Evolutionary conservation across 225 moss, liverwort and hornwort species (phyloP).

Genomic region (Marchantia paleacea): DNA sequence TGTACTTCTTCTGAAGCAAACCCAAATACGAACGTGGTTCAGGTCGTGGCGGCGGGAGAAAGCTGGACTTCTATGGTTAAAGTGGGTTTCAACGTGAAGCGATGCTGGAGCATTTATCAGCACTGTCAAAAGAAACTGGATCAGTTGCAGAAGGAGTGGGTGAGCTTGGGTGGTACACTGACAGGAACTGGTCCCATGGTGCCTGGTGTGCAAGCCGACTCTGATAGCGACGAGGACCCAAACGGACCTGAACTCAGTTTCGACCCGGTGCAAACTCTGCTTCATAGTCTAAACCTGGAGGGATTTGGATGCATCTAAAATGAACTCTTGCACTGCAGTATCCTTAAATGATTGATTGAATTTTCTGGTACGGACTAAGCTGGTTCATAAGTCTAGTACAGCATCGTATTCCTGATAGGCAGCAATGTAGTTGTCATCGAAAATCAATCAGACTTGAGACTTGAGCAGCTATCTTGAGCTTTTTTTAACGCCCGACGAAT

Average conservation of each 20-base stretch:
- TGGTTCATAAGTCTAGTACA: too few relatives aligned
- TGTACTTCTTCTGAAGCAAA: neutral
- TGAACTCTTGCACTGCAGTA: too few relatives aligned
- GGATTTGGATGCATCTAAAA: too few relatives aligned
- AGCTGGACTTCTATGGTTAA: slow-evolving; percentile 85
- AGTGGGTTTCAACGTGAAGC: slow-evolving; percentile 73
- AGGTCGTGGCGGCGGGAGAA: slow-evolving; percentile 79
- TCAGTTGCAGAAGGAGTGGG: slow-evolving; percentile 81
- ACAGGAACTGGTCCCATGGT: slow-evolving; percentile 55
- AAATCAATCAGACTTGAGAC: neutral
- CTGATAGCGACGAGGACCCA: slow-evolving; percentile 65
- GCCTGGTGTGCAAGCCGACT: slow-evolving; percentile 46
- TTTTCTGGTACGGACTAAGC: too few relatives aligned
- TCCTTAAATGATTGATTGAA: too few relatives aligned
- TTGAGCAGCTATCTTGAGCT: neutral
- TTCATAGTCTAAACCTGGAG: too few relatives aligned
- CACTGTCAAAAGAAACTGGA: slow-evolving; percentile 77
- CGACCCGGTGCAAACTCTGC: neutral
- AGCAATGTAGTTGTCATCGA: too few relatives aligned
- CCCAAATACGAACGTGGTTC: slow-evolving; percentile 3
- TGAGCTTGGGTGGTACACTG: slow-evolving; percentile 68
- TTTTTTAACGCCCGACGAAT: neutral
- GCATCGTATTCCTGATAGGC: too few relatives aligned
- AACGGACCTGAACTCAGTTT: slow-evolving; percentile 40
- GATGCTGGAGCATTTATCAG: slow-evolving; percentile 80